These are phyloP conservation scores for Boletus subparvulus DNA, from an alignment of 768 basidiomycete species.

Conservation along the genomic window DNA sequence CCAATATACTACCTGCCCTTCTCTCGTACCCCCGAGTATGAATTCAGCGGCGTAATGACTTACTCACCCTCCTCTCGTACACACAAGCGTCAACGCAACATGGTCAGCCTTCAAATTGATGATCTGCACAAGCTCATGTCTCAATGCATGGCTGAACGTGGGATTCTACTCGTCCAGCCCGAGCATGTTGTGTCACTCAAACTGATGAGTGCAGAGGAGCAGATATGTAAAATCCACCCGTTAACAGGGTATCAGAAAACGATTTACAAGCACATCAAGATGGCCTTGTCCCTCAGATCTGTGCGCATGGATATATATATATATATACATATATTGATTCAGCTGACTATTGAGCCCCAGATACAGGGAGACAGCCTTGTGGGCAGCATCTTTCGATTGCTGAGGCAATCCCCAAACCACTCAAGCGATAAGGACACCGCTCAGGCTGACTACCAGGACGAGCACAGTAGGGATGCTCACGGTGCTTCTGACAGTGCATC, in stretches of 20 bases:
- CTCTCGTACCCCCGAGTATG: constrained; percentile 36
- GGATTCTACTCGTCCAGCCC: constrained; percentile 46
- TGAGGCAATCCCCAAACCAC: not conserved
- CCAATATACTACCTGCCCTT: constrained; percentile 49
- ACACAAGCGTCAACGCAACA: no score
- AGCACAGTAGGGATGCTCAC: no score
- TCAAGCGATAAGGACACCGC: no score
- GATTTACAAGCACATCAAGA: not conserved
- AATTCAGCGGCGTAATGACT: no score
- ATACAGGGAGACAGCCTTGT: not conserved
- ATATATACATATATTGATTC: no score
- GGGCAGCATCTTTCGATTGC: not conserved
- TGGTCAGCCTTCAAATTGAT: constrained; percentile 10
- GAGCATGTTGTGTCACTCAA: constrained; percentile 51
- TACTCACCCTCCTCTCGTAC: no score
- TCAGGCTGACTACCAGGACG: no score
- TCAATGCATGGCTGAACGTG: constrained; percentile 36
- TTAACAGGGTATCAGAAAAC: no score
- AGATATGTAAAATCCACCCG: no score
- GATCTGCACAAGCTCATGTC: constrained; percentile 33
- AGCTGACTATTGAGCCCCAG: not conserved
- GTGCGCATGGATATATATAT: not conserved
- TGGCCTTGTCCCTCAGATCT: not conserved
- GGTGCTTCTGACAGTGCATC: not conserved
- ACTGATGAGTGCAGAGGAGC: constrained; percentile 40